Conservation (phyloP, 2,329 filamentous ascomycete genomes). For the Claviceps digitariae region DNA sequence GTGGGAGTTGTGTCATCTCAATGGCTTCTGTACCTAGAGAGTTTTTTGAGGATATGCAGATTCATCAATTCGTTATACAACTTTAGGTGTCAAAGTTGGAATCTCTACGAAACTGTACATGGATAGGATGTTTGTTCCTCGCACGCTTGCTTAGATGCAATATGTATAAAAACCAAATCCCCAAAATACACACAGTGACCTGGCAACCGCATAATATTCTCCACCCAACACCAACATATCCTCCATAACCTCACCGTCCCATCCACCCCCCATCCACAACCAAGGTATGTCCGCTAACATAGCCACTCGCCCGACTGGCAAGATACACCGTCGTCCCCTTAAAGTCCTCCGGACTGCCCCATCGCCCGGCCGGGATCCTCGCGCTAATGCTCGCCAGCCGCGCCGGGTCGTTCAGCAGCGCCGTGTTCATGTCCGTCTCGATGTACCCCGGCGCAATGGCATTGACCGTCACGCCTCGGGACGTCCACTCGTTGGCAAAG, state of each 20-base stretch:
- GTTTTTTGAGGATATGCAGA: too few species aligned
- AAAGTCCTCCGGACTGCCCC: constrained; percentile 78
- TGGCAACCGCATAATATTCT: too few species aligned
- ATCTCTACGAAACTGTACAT: too few species aligned
- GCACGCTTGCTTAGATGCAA: too few species aligned
- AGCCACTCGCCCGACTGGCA: constrained; percentile 61
- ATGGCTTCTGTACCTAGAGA: too few species aligned
- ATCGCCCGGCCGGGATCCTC: constrained; percentile 71
- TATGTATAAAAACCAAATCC: too few species aligned
- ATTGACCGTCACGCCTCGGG: constrained; percentile 71
- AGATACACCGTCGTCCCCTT: constrained; percentile 71
- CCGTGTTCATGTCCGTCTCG: constrained; percentile 87
- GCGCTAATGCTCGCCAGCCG: constrained; percentile 61
- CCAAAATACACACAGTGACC: too few species aligned
- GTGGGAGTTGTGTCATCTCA: too few species aligned
- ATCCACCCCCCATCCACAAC: constrained; percentile 90
- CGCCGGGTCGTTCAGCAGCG: constrained; percentile 58
- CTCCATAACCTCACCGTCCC: constrained; percentile 59
- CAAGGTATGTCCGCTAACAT: constrained; percentile 70
- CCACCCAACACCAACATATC: too few species aligned
- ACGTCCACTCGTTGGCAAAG: constrained; percentile 74
- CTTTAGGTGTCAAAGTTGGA: too few species aligned
- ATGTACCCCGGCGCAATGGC: constrained; percentile 85
- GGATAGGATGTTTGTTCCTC: too few species aligned
- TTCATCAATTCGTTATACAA: too few species aligned